A percentile compares a stretch with the other conserved stretches of the same genome.
phyloP scores from a whole-genome alignment of 305 asterid genomes.

The Fraxinus dipetala region DNA sequence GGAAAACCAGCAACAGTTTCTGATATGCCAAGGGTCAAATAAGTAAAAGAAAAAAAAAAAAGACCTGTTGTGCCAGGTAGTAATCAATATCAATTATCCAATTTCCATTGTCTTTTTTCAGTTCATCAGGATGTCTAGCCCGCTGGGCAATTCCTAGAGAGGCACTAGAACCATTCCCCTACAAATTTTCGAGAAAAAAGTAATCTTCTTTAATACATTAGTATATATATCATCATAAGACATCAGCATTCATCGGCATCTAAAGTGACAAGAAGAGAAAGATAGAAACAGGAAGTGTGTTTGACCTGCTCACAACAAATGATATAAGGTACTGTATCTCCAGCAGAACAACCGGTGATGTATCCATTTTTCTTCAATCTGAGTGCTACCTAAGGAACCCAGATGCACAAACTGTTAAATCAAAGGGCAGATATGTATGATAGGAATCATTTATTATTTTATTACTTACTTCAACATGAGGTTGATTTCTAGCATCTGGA shows the following conservation, averaged over 20 bases:
- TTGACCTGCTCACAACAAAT: constrained; percentile 91
- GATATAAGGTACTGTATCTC: constrained; percentile 92
- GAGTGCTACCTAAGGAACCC: constrained; percentile 76
- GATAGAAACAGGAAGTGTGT: neutral
- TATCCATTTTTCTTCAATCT: constrained; percentile 81
- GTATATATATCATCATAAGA: constrained; percentile 7
- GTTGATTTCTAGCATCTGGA: constrained; percentile 92
- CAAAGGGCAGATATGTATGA: constrained; percentile 10
- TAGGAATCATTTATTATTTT: constrained; percentile 14
- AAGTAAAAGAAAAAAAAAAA: neutral
- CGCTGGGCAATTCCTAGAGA: constrained; percentile 91
- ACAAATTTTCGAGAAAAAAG: constrained; percentile 23
- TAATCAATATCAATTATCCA: constrained; percentile 94
- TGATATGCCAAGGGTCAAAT: constrained; percentile 11
- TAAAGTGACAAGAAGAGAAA: constrained; percentile 1
- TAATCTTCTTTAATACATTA: constrained; percentile 8
- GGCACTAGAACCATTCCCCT: constrained; percentile 69
- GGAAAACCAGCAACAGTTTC: constrained; percentile 20
- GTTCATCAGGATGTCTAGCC: constrained; percentile 98
- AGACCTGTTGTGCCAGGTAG: constrained; percentile 97
- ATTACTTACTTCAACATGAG: constrained; percentile 88
- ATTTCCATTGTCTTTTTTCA: constrained; percentile 63
- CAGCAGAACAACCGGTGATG: constrained; percentile 86
- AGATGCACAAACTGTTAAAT: constrained; percentile 17
- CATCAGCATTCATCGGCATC: constrained; percentile 5